Base-by-base conservation (phyloP, 2,329 filamentous ascomycete genomes). In the Pyricularia grisea region DNA sequence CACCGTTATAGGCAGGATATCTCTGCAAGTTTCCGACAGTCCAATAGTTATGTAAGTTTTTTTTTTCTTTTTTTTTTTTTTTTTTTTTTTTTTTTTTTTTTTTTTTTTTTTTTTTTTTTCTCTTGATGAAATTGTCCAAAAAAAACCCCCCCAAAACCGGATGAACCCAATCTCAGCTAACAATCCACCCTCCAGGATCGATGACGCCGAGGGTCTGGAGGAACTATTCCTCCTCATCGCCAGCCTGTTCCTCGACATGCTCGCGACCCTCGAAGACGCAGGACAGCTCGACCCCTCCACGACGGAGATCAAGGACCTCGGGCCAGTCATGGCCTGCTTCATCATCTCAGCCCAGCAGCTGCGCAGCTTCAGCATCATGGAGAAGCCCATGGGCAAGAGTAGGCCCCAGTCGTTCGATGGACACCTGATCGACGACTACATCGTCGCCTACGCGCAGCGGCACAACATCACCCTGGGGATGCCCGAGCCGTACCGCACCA, bases 231-330 rank as follows among this genome's bases (percentile, higher is more conserved):
- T 66, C 2, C 73, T 79, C 17, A 69, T 77, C 64, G 75, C 75
- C 50, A 74, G 74, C 33, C 73, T 79, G 74, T 79, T 82, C 72
- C 73, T 82, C n/a, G 69, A 75, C 28, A 79, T 78, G 75, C 76
- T 83, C 11, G 77, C 78, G 4, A 73, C 70, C 20, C 75, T 82
- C 25, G 78, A 81, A 67, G 70, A 70, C 27, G 69, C 76, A 14
- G 70, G 70, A 4, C 73, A 79, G 12, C 74, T 83, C 3, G 72
- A 74, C 6, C 71, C 76, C 11, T 74, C 75, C 31, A 68, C 69
- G 65, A 78, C 78, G 0, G 77, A 79, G 27, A 73, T 81, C 25
- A 74, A 75, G 68, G 79, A 78, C 68, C 71, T 82, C 0, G 78
- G 77, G 33, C 71, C 75, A 25, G 73, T 81, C 27, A 81, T 82